Evolutionary conservation across 176 grass and related monocot genomes (phyloP).

Genomic region (Melocanna baccifera): DNA sequence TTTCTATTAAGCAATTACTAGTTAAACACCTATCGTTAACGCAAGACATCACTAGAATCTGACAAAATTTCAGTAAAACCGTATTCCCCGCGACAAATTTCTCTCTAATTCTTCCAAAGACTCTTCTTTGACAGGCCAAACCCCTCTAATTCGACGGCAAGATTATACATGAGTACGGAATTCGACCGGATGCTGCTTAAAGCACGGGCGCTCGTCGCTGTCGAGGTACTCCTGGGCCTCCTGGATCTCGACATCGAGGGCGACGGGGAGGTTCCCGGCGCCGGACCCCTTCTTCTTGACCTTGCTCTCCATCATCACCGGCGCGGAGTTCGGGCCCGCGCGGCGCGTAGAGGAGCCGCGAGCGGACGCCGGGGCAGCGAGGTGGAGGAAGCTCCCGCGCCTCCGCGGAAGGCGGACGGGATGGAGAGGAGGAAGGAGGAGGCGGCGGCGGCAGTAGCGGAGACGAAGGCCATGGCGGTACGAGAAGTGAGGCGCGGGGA

Average conservation of each 20-base stretch:
- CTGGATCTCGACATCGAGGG: constrained; percentile 73
- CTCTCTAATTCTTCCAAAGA: background rate
- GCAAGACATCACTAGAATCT: background rate
- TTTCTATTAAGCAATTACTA: background rate
- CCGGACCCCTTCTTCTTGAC: constrained; percentile 42
- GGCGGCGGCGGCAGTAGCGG: background rate
- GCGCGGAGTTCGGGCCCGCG: constrained; percentile 18
- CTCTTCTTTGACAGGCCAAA: background rate
- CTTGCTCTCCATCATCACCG: constrained; percentile 40
- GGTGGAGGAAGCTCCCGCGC: background rate
- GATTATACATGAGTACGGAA: background rate
- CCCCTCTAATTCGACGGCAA: background rate
- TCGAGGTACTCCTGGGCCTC: constrained; percentile 61
- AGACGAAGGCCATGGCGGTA: constrained; percentile 36
- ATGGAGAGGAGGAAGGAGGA: background rate
- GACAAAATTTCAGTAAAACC: background rate
- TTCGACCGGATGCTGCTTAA: too few species aligned
- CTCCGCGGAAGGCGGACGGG: background rate
- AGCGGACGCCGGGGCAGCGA: background rate
- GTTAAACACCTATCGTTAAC: background rate
- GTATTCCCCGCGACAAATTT: background rate
- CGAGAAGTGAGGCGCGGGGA: background rate
- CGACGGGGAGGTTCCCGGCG: constrained; percentile 38
- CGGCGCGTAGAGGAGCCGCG: constrained; percentile 9
- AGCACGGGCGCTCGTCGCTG: constrained; percentile 41